phyloP scores from a whole-genome alignment of 83 land plant genomes.

The Diphasiastrum complanatum region DNA sequence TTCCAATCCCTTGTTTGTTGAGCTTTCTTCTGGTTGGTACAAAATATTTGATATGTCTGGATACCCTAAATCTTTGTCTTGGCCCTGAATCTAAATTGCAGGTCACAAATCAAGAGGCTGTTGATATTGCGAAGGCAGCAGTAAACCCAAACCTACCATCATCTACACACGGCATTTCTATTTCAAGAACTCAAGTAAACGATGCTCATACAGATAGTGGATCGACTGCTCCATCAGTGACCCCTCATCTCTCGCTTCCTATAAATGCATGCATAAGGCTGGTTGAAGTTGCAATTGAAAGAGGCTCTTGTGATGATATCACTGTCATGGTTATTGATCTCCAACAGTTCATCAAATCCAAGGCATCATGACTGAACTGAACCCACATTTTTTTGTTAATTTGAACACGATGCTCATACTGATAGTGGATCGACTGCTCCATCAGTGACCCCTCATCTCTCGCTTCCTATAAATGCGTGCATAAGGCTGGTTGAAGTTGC shows the following conservation, averaged over 20 bases:
- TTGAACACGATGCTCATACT: neutral
- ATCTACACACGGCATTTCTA: too few species aligned
- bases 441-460: neutral
- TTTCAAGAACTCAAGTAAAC: neutral
- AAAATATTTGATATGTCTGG: neutral
- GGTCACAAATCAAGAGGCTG: slow-evolving; percentile 63
- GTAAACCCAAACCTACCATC: too few species aligned
- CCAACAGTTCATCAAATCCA: slow-evolving; percentile 13
- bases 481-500: slow-evolving; percentile 41
- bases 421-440: neutral
- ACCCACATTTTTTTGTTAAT: too few species aligned
- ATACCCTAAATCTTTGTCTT: neutral
- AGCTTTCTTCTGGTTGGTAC: neutral
- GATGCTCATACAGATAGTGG: neutral
- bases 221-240: neutral
- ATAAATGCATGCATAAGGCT: slow-evolving; percentile 39
- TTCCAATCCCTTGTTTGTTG: too few species aligned
- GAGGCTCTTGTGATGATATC: slow-evolving; percentile 53
- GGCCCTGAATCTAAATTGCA: slow-evolving; percentile 3
- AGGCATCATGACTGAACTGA: too few species aligned
- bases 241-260: neutral
- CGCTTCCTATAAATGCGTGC: slow-evolving; percentile 19
- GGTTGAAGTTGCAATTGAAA: slow-evolving; percentile 23
- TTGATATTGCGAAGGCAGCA: slow-evolving; percentile 30
- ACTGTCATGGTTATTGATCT: slow-evolving; percentile 43